These are phyloP conservation scores for Nitzschia sp. DNA, from an alignment of 108 stramenopile genomes.

Conservation along the genomic window DNA sequence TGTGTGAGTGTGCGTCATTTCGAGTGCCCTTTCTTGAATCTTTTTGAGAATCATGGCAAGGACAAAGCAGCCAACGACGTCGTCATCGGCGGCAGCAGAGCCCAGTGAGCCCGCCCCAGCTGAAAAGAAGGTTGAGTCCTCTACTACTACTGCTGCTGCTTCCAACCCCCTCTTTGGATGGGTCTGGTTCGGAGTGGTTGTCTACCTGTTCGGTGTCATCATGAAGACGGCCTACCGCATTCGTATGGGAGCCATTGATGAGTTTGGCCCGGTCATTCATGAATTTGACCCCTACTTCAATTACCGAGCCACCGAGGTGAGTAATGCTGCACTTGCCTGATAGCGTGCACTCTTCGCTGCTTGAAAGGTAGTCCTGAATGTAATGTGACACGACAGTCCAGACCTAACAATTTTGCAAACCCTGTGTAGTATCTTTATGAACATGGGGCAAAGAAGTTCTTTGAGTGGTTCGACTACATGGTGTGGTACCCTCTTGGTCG, in stretches of 20 bases:
- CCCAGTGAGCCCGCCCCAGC: not conserved
- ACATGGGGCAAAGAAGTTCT: slow-evolving; percentile 74
- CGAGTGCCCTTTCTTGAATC: too few species aligned
- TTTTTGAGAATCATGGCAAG: not conserved
- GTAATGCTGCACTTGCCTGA: too few species aligned
- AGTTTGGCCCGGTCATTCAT: slow-evolving; percentile 97
- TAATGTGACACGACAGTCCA: not conserved
- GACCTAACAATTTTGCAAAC: not conserved
- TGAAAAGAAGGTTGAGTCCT: not conserved
- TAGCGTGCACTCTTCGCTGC: too few species aligned
- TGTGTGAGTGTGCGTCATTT: too few species aligned
- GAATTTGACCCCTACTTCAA: slow-evolving; percentile 97
- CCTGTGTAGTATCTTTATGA: slow-evolving; percentile 72
- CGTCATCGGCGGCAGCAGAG: not conserved
- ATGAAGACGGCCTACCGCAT: slow-evolving; percentile 75
- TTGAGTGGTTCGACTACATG: slow-evolving; percentile 89
- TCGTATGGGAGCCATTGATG: slow-evolving; percentile 87
- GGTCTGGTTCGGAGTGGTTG: slow-evolving; percentile 61
- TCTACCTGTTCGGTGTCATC: slow-evolving; percentile 51
- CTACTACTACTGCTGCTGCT: slow-evolving; percentile 1
- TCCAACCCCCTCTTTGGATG: slow-evolving; percentile 44
- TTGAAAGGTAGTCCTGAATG: not conserved
- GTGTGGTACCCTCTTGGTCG: slow-evolving; percentile 98
- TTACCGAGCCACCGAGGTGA: slow-evolving; percentile 92
- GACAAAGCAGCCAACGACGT: not conserved